A percentile compares a stretch with the other conserved stretches of the same genome.
phyloP scores from a whole-genome alignment of 768 basidiomycete species.

The Pluteus cervinus region DNA sequence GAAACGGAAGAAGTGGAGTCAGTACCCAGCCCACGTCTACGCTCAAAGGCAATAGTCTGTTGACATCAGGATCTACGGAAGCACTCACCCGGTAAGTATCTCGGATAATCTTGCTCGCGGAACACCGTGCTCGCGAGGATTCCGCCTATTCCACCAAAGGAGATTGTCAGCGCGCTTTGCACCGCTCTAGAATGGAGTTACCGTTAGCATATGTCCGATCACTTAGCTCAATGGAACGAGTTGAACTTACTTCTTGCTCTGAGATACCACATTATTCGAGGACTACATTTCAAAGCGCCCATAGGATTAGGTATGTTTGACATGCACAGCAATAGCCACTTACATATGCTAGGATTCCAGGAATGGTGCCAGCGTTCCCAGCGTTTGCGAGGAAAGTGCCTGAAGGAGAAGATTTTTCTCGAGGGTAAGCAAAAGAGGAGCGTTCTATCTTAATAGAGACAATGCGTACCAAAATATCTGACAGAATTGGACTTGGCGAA shows the following conservation, averaged over 20 bases:
- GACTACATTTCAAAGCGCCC: conserved; percentile 13
- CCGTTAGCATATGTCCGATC: conserved; percentile 2
- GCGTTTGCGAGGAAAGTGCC: conserved; percentile 39
- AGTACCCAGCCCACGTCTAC: too few species aligned
- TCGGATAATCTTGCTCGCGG: conserved; percentile 35
- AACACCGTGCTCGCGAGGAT: conserved; percentile 37
- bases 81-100: conserved; percentile 34
- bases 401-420: conserved; percentile 9
- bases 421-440: neutral
- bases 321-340: conserved; percentile 6
- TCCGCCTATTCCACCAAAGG: conserved; percentile 36
- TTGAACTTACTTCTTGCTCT: conserved; percentile 32
- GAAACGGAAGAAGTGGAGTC: too few species aligned
- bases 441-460: too few species aligned
- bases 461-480: conserved; percentile 36
- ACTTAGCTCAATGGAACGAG: neutral
- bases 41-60: too few species aligned
- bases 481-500: conserved; percentile 29
- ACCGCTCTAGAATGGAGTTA: conserved; percentile 26
- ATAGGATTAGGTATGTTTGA: neutral
- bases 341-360: conserved; percentile 39
- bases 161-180: conserved; percentile 33
- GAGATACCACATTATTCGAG: conserved; percentile 42
- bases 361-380: conserved; percentile 36
- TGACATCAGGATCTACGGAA: conserved; percentile 1